Percentiles rank a stretch among this genome's conserved stretches.
These are phyloP conservation scores for Lachnellula willkommii DNA, from an alignment of 2,329 filamentous ascomycete species.

Conservation along the genomic window DNA sequence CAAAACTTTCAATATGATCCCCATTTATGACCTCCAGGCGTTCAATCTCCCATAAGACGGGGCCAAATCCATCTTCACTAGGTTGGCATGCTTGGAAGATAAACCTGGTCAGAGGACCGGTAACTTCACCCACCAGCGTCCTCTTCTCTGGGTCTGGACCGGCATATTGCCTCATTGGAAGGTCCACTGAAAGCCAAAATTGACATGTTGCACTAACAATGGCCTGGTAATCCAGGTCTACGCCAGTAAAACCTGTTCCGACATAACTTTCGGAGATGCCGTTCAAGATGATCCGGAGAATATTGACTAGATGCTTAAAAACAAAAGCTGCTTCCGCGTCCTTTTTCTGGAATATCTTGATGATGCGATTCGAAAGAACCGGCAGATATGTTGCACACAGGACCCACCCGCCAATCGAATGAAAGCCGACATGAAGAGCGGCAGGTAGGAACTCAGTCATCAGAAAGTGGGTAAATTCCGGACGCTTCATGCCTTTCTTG, in stretches of 20 bases:
- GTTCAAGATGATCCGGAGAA: slow-evolving; percentile 24
- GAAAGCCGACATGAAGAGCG: slow-evolving; percentile 21
- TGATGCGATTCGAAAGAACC: slow-evolving; percentile 9
- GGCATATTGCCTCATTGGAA: slow-evolving; percentile 16
- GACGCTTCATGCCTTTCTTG: slow-evolving; percentile 18
- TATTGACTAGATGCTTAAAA: slow-evolving; percentile 16
- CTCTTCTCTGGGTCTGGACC: slow-evolving; percentile 1
- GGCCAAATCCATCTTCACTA: neutral
- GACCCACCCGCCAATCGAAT: slow-evolving; percentile 18
- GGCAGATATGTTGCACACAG: slow-evolving; percentile 24
- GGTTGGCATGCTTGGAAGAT: slow-evolving; percentile 1
- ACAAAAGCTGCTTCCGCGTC: slow-evolving; percentile 4
- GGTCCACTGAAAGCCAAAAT: slow-evolving; percentile 23
- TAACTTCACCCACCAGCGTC: slow-evolving; percentile 8
- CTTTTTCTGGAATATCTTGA: slow-evolving; percentile 6
- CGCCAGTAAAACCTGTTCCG: slow-evolving; percentile 3
- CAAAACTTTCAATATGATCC: slow-evolving; percentile 4
- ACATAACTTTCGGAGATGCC: slow-evolving; percentile 7
- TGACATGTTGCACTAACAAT: slow-evolving; percentile 16
- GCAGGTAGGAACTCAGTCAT: slow-evolving; percentile 25
- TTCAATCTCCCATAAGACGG: neutral
- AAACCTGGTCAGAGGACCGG: slow-evolving; percentile 13
- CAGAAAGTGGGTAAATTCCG: slow-evolving; percentile 24
- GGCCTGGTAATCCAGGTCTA: slow-evolving; percentile 14
- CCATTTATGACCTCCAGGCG: neutral